phyloP scores from a whole-genome alignment of 768 basidiomycete species.

The Boletus reticuloceps region DNA sequence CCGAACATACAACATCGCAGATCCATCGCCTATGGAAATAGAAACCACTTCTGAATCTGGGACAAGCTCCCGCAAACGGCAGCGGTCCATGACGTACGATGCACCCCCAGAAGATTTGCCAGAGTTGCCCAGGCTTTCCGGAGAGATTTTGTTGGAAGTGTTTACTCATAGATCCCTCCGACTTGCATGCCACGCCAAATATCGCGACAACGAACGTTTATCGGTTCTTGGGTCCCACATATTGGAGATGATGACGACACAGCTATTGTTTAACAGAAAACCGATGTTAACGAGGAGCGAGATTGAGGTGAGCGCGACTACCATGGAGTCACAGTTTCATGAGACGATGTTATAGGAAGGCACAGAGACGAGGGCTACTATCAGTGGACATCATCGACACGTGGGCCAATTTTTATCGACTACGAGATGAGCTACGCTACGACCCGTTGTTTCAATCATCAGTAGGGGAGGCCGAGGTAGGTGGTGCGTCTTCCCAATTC shows the following conservation, averaged over 20 bases:
- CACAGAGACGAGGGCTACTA: conserved; percentile 25
- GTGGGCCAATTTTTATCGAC: conserved; percentile 39
- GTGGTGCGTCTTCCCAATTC: conserved; percentile 19
- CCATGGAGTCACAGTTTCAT: conserved; percentile 10
- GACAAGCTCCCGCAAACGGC: conserved; percentile 36
- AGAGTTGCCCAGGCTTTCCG: conserved; percentile 48
- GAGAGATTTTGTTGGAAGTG: conserved; percentile 60
- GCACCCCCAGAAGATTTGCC: conserved; percentile 34
- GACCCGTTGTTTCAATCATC: conserved; percentile 28
- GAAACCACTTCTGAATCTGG: conserved; percentile 26
- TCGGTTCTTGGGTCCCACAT: conserved; percentile 48
- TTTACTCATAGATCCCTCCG: conserved; percentile 69
- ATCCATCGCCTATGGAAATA: conserved; percentile 34
- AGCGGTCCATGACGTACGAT: conserved; percentile 33
- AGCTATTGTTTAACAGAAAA: conserved; percentile 45
- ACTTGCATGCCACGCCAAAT: conserved; percentile 39
- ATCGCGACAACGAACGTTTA: conserved; percentile 58
- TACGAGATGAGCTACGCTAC: conserved; percentile 34
- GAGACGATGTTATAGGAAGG: conserved; percentile 27
- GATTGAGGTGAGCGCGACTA: conserved; percentile 47
- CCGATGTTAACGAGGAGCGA: conserved; percentile 49
- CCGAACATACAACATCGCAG: conserved; percentile 32
- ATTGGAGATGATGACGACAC: conserved; percentile 46
- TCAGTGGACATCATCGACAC: conserved; percentile 32
- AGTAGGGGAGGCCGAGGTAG: conserved; percentile 37